phyloP scores from a whole-genome alignment of 495 filamentous ascomycete genomes.

The Apodospora peruviana region DNA sequence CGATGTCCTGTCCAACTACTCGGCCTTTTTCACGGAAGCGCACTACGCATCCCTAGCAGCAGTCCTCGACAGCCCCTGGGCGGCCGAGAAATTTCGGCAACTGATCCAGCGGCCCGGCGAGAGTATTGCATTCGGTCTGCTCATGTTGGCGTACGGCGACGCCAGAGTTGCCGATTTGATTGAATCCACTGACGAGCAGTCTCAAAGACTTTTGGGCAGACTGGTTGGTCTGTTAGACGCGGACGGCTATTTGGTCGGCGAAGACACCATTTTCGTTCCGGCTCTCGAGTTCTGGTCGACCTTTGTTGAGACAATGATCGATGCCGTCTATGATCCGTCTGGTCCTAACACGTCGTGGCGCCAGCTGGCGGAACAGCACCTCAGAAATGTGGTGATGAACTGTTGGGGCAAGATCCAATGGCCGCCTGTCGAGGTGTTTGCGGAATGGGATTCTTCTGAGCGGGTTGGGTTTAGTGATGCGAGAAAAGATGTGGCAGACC shows the following conservation, averaged over 20 bases:
- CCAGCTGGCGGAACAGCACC: slow-evolving; percentile 28
- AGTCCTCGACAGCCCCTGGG: slow-evolving; percentile 54
- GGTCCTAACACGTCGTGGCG: slow-evolving; percentile 19
- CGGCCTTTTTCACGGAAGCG: slow-evolving; percentile 51
- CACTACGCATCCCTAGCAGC: slow-evolving; percentile 50
- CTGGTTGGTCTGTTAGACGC: slow-evolving; percentile 61
- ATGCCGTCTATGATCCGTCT: slow-evolving; percentile 28
- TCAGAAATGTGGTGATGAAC: slow-evolving; percentile 53
- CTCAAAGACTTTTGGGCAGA: slow-evolving; percentile 42
- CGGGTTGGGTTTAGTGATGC: slow-evolving; percentile 68
- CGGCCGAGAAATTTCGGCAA: slow-evolving; percentile 41
- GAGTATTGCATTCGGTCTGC: slow-evolving; percentile 59
- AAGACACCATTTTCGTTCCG: slow-evolving; percentile 70
- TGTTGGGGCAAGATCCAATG: slow-evolving; percentile 60
- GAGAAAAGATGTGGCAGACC: slow-evolving; percentile 74
- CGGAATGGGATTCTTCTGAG: slow-evolving; percentile 67
- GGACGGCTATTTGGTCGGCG: slow-evolving; percentile 67
- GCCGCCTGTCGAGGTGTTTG: slow-evolving; percentile 43
- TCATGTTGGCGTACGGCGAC: slow-evolving; percentile 66
- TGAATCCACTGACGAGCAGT: slow-evolving; percentile 33
- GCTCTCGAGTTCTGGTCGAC: slow-evolving; percentile 82
- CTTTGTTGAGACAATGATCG: slow-evolving; percentile 52
- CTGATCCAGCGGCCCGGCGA: slow-evolving; percentile 56
- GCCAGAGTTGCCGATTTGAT: slow-evolving; percentile 49
- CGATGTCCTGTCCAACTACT: slow-evolving; percentile 60